phyloP scores from a whole-genome alignment of 2,329 filamentous ascomycete genomes.

The Stagonosporopsis chrysanthemi region DNA sequence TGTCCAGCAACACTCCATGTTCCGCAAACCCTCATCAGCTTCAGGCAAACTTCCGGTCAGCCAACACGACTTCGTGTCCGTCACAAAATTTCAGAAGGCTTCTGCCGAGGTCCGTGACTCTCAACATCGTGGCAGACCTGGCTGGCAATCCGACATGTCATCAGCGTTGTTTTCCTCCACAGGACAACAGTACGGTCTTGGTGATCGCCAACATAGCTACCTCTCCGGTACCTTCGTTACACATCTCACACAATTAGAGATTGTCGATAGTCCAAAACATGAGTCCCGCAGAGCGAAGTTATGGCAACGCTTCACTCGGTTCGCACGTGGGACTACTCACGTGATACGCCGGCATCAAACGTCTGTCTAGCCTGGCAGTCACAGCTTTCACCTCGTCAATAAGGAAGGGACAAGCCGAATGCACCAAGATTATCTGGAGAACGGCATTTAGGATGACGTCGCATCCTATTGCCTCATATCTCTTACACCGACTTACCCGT shows the following conservation, averaged over 20 bases:
- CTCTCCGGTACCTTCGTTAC: slow-evolving; percentile 4
- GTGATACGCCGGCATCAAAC: not conserved
- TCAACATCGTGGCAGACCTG: not conserved
- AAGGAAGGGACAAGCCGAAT: not conserved
- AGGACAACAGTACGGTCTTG: not conserved
- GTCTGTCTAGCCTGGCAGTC: not conserved
- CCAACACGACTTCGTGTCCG: not conserved
- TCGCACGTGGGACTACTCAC: not conserved
- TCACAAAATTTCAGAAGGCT: too few relatives aligned
- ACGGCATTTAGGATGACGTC: not conserved
- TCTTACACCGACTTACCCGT: slow-evolving; percentile 5
- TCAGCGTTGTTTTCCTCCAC: not conserved
- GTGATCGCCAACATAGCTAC: not conserved
- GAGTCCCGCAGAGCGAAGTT: not conserved
- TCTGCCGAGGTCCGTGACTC: not conserved
- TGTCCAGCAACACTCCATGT: not conserved
- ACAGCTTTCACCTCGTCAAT: not conserved
- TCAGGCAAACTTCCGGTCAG: not conserved
- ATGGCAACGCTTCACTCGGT: not conserved
- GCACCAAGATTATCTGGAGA: slow-evolving; percentile 10
- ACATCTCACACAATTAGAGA: not conserved
- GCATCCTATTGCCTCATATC: not conserved
- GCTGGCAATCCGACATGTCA: not conserved
- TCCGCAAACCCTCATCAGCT: not conserved
- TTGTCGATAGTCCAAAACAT: not conserved